These are phyloP conservation scores for Tulasnella sp. DNA, from an alignment of 768 basidiomycete species.

Conservation along the genomic window DNA sequence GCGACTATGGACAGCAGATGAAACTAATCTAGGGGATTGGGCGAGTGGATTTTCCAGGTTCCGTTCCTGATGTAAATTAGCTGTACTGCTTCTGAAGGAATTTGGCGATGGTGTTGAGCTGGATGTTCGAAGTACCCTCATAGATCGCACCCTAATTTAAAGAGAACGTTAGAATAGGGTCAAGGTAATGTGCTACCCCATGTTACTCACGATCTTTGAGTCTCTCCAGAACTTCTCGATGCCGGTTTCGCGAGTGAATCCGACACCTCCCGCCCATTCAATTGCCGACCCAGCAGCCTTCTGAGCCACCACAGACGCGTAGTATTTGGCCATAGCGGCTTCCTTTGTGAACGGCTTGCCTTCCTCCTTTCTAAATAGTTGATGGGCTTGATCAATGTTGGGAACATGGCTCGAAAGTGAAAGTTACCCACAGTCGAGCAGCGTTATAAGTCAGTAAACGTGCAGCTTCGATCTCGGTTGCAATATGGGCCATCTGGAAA, in stretches of 20 bases:
- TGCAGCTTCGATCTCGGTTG: slow-evolving; percentile 84
- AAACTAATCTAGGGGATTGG: not conserved
- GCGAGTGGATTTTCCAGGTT: not conserved
- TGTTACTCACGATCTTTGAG: slow-evolving; percentile 79
- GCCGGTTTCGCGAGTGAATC: slow-evolving; percentile 88
- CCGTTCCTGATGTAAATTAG: not conserved
- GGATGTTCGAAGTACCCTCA: slow-evolving; percentile 97
- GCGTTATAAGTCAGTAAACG: slow-evolving; percentile 74
- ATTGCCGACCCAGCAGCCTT: slow-evolving; percentile 83
- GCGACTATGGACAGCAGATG: not conserved
- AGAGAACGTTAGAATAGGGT: not conserved
- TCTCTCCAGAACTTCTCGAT: slow-evolving; percentile 97
- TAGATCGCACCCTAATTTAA: slow-evolving; percentile 72
- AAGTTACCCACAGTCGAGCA: not conserved
- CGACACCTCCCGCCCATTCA: slow-evolving; percentile 93
- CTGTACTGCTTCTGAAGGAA: slow-evolving; percentile 76
- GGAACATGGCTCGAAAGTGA: not conserved
- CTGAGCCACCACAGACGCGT: slow-evolving; percentile 84
- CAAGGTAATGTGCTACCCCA: slow-evolving; percentile 19
- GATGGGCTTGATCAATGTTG: not conserved
- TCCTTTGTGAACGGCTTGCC: slow-evolving; percentile 81
- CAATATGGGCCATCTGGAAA: slow-evolving; percentile 88
- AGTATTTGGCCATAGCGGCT: slow-evolving; percentile 98
- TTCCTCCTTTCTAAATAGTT: slow-evolving; percentile 64
- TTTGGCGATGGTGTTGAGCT: slow-evolving; percentile 92